Base-by-base conservation (phyloP, 2,329 filamentous ascomycete species). In the Blastomyces parvus region DNA sequence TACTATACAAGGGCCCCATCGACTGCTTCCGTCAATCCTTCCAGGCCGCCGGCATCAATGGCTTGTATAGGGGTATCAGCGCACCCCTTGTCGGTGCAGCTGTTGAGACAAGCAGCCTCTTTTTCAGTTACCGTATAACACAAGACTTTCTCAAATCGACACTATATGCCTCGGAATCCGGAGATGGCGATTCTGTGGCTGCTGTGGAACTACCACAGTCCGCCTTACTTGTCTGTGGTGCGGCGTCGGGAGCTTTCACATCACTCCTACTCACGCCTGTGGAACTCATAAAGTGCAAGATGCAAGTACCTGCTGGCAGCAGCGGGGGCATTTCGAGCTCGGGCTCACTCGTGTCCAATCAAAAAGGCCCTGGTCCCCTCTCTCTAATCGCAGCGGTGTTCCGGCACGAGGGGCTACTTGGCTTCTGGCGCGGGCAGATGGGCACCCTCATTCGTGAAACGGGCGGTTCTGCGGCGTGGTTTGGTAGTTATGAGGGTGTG, bases 211-310 rank as follows among this genome's bases (percentile, higher is more conserved):
- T 97, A 1, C 87, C 91, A 0, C 83, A 97, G n/a, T 78, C 83
- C 0, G 88, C 87, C 0, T 82, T 97, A 19, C 84, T 90, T 74
- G 78, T 86, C 60, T 95, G 91, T 22, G 94, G 94, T 57, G 93
- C 90, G 59, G 88, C 90, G 64, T 88, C 92, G 1, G 94, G 94
- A 42, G 88, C 89, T 48, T 89, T 96, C 71, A 96, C 94, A 0
- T 96, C 91, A 0, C 82, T 97, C 58, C 86, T 96, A 40, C 84
- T 99, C 66, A 99, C 94, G 0, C 94, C 94, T 0, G 91, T 99
- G 68, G 94, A 99, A 78, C 84, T 99, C 61, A 89, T 99, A 73
- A 99, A 99, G 78, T 99, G 94, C 83, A 95, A 94, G 77, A 96
- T 99, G 79, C 94, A 99, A 75, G 92, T 93, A 0, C 90, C 83